Conservation (phyloP, 129 eudicot genomes). For the Solidago caesia region DNA sequence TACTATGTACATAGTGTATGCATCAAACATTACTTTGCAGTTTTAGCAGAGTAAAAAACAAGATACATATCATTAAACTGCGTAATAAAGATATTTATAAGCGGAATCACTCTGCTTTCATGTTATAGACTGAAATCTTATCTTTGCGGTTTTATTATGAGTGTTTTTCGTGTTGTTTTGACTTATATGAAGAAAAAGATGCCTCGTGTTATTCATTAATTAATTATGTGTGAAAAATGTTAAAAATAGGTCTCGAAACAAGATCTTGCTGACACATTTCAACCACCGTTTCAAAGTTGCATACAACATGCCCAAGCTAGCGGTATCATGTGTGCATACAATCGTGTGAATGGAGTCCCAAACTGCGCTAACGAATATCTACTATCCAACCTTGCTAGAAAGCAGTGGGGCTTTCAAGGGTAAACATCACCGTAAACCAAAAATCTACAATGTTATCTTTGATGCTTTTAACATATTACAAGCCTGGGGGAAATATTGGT, state of each 20-base stretch:
- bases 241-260: constrained; percentile 64
- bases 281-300: constrained; percentile 88
- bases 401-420: constrained; percentile 80
- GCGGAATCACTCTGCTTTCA: no score
- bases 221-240: background rate
- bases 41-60: no score
- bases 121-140: no score
- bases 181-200: background rate
- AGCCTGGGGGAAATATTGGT: constrained; percentile 11
- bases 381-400: constrained; percentile 56
- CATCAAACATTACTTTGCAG: no score
- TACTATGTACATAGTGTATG: no score
- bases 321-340: constrained; percentile 98
- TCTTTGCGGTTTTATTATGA: background rate
- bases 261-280: constrained; percentile 89
- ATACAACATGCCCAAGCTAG: constrained; percentile 77
- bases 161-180: background rate
- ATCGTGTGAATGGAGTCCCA: constrained; percentile 80
- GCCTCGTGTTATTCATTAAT: background rate
- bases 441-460: background rate
- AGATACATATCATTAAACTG: no score
- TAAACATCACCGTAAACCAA: constrained; percentile 7
- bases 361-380: constrained; percentile 71
- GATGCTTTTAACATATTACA: no score
- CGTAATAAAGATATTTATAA: no score